phyloP scores from a whole-genome alignment of 73 alveolate genomes.

The Uronychia binucleata region DNA sequence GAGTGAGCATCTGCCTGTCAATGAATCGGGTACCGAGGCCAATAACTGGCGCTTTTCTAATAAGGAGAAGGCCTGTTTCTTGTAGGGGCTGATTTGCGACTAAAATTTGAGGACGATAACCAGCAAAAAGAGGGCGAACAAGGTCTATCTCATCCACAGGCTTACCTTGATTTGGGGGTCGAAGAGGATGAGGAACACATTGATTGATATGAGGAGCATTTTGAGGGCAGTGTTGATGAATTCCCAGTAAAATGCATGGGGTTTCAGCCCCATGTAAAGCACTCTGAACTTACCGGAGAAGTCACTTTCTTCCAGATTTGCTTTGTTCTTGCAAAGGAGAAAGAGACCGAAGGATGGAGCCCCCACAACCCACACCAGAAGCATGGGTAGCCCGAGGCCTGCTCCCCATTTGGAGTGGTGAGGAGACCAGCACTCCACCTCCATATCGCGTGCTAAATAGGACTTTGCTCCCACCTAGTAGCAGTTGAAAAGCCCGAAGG shows the following conservation, averaged over 20 bases:
- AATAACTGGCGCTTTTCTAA: not conserved
- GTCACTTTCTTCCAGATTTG: not conserved
- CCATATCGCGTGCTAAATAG: not conserved
- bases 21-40: not conserved
- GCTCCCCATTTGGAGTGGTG: not conserved
- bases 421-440: not conserved
- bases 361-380: constrained; percentile 23
- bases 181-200: not conserved
- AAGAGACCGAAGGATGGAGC: not conserved
- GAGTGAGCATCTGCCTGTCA: not conserved
- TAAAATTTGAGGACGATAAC: not conserved
- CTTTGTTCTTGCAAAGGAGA: not conserved
- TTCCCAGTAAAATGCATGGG: constrained; percentile 31
- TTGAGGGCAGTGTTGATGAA: constrained; percentile 20
- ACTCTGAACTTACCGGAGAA: not conserved
- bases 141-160: not conserved
- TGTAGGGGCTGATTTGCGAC: constrained; percentile 10
- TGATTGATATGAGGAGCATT: not conserved
- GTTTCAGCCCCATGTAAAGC: constrained; percentile 15
- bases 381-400: constrained; percentile 4
- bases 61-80: not conserved
- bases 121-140: not conserved
- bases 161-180: not conserved
- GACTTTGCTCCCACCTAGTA: not conserved
- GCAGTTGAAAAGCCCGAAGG: constrained; percentile 6